Base-by-base conservation (phyloP, 2,329 filamentous ascomycete genomes). In the Biscogniauxia sp. region DNA sequence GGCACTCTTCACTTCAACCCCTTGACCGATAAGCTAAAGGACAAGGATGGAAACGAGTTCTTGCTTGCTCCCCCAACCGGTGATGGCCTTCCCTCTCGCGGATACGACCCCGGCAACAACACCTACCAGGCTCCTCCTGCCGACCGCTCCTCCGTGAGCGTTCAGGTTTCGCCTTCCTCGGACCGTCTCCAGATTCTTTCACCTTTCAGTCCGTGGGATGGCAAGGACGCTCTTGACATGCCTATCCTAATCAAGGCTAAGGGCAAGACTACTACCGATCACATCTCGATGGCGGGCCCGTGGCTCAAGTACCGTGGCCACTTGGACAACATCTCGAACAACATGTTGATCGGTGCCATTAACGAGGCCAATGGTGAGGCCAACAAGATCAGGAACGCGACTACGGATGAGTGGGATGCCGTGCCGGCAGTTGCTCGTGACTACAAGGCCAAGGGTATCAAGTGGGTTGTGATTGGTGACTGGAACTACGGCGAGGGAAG, bases 281-380 rank as follows among this genome's bases (percentile, higher is more conserved):
- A 97, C 82, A 97, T 97, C 80, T 97, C 93, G 64, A 96, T 96
- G 92, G 93, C 93, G 69, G 93, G 93, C 68, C 93, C 93, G 64
- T 97, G 93, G 93, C 84, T 98, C 78, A 97, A 97, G 86, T 98
- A 97, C 87, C 92, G 94, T 86, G 94, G 94, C 65, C 94, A 98
- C 77, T 85, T 98, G 73, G 94, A 97, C 87, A 98, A 98, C 87
- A 97, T 98, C 82, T 97, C 93, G 76, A 97, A 98, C 88, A 98
- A 98, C 87, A 96, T 97, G 92, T 81, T 98, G 78, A 97, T 98
- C 72, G 94, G 94, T 82, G 95, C 95, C 73, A 92, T 93, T 82
- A 99, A 97, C 82, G 88, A 90, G 73, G 93, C 91, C 74, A 99
- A 98, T 80, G 92, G 89, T 63, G 92, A 98, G 84, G 93, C 93